A percentile compares a stretch with the other conserved stretches of the same genome.
Evolutionary conservation across 78 protist species (phyloP).

Genomic region (Dictyostelium capitatum): DNA sequence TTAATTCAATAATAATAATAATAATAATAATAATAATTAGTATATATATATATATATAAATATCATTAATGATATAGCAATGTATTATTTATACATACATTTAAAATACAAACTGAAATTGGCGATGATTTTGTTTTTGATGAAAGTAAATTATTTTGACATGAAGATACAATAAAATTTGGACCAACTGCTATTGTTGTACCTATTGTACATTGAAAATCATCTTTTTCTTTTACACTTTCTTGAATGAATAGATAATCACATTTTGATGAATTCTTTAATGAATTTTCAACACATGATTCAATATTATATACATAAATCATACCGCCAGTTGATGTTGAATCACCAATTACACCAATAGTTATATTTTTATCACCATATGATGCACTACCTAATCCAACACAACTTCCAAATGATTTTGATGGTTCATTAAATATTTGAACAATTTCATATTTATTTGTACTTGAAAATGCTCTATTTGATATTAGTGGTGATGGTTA

Average conservation of each 20-base stretch:
- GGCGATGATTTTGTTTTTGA: conserved; percentile 28
- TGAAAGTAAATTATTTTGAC: conserved; percentile 41
- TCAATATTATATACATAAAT: conserved; percentile 37
- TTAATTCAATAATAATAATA: background rate
- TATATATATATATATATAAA: background rate
- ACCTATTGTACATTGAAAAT: conserved; percentile 49
- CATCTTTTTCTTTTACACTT: conserved; percentile 1
- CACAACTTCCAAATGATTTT: conserved; percentile 34
- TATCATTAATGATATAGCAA: background rate
- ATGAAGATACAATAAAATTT: conserved; percentile 52
- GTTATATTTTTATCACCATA: background rate
- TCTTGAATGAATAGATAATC: conserved; percentile 12
- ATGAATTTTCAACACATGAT: background rate
- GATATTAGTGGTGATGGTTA: background rate
- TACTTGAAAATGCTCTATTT: conserved; percentile 39
- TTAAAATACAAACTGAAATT: conserved; percentile 53
- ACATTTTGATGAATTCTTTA: background rate
- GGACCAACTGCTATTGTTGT: conserved; percentile 28
- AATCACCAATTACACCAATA: conserved; percentile 47
- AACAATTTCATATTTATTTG: conserved; percentile 33
- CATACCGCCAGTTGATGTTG: background rate
- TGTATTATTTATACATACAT: conserved; percentile 24
- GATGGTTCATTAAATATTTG: conserved; percentile 38
- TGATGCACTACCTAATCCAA: conserved; percentile 40
- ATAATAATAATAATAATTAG: background rate